phyloP scores from a whole-genome alignment of 2,329 filamentous ascomycete species.

The Colletotrichum spaethianum region DNA sequence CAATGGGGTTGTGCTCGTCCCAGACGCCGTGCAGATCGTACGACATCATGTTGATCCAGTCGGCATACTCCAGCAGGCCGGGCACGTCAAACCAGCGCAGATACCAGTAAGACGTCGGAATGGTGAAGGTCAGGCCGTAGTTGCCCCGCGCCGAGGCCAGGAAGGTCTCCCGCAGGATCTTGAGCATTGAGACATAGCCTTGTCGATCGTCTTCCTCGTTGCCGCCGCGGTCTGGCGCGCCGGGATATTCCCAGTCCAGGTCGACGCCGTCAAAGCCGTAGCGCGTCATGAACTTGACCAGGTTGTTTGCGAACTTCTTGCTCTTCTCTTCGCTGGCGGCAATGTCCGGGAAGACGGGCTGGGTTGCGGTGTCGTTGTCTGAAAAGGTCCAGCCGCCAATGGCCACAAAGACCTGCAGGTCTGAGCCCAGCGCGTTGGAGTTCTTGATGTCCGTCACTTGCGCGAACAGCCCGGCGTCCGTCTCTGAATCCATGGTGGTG shows the following conservation, averaged over 20 bases:
- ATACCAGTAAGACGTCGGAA: conserved; percentile 49
- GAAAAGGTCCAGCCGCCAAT: conserved; percentile 36
- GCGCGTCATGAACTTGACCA: not conserved
- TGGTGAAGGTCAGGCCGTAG: conserved; percentile 51
- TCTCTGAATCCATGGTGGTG: conserved; percentile 5
- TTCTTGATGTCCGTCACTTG: conserved; percentile 30
- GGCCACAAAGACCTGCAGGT: conserved; percentile 23
- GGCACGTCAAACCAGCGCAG: conserved; percentile 47
- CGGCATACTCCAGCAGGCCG: conserved; percentile 45
- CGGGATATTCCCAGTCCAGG: conserved; percentile 62
- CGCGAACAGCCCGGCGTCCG: conserved; percentile 26
- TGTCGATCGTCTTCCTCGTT: conserved; percentile 50
- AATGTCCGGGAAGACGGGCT: conserved; percentile 50
- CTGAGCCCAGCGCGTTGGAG: conserved; percentile 38
- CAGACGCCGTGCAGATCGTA: conserved; percentile 43
- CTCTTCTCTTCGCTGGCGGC: conserved; percentile 51
- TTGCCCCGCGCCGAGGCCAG: not conserved
- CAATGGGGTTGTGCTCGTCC: conserved; percentile 45
- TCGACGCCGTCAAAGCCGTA: conserved; percentile 49
- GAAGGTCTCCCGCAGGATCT: conserved; percentile 33
- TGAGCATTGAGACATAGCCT: conserved; percentile 47
- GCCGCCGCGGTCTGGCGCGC: conserved; percentile 56
- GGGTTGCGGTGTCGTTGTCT: conserved; percentile 14
- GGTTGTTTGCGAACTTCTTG: not conserved
- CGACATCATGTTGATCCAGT: conserved; percentile 57